Evolutionary conservation across 805 yeast species (phyloP).

Genomic region (Clavispora carvajalis): DNA sequence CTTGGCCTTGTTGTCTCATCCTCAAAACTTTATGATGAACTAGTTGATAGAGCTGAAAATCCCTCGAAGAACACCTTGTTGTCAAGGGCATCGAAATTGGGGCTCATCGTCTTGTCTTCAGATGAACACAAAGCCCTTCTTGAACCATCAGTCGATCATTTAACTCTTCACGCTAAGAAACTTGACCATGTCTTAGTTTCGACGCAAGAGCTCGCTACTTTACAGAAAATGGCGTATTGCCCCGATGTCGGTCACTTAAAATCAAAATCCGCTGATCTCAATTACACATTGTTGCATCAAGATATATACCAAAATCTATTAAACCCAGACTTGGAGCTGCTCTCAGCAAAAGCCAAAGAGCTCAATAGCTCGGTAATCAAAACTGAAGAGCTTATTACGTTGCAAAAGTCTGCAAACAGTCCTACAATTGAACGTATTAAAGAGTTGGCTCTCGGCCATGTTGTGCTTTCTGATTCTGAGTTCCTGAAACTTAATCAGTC

Average conservation of each 20-base stretch:
- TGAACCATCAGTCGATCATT: conserved; percentile 8
- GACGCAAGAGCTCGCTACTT: conserved; percentile 1
- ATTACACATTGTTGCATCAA: conserved; percentile 8
- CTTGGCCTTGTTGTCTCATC: conserved; percentile 29
- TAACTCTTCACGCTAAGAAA: conserved; percentile 6
- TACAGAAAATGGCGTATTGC: conserved; percentile 10
- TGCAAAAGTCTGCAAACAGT: conserved; percentile 5
- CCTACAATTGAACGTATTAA: conserved; percentile 14
- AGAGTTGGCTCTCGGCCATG: conserved; percentile 15
- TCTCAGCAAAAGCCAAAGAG: background rate
- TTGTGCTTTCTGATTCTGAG: conserved; percentile 14
- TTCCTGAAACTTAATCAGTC: conserved; percentile 9
- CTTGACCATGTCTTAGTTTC: conserved; percentile 9
- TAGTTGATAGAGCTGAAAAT: conserved; percentile 15
- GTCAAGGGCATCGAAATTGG: conserved; percentile 4
- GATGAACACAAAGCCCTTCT: conserved; percentile 6
- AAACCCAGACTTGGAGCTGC: background rate
- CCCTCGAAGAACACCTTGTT: conserved; percentile 5
- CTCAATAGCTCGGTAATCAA: conserved; percentile 3
- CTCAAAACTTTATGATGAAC: conserved; percentile 24
- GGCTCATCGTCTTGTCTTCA: conserved; percentile 4
- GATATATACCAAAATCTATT: conserved; percentile 6
- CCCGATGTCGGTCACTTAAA: conserved; percentile 19
- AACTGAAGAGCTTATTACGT: conserved; percentile 1
- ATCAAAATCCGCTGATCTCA: conserved; percentile 8